Conservation (phyloP, 164 flowering plant genomes). For the Magnolia sinica region DNA sequence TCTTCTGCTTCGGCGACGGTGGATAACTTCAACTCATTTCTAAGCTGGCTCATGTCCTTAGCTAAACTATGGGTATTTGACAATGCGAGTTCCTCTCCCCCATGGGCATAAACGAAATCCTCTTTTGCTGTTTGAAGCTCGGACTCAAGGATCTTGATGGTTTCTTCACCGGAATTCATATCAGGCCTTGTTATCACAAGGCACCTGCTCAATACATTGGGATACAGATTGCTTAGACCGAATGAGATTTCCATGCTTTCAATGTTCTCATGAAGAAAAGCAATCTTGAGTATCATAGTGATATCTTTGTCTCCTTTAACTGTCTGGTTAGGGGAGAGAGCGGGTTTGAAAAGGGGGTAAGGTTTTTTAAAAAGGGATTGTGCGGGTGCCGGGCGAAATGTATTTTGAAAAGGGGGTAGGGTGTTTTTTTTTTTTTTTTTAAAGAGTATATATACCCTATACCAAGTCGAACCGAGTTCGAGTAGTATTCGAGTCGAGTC, state of each 20-base stretch:
- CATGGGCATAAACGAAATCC: slow-evolving; percentile 20
- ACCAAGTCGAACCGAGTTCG: too few species aligned
- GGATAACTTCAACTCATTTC: slow-evolving; percentile 52
- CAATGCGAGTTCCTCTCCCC: slow-evolving; percentile 23
- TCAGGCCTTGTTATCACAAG: background rate
- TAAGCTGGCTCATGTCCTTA: slow-evolving; percentile 37
- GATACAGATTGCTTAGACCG: background rate
- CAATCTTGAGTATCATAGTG: slow-evolving; percentile 45
- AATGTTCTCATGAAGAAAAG: slow-evolving; percentile 31
- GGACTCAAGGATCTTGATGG: background rate
- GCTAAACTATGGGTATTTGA: slow-evolving; percentile 19
- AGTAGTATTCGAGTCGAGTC: too few species aligned
- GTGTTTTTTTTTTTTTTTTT: too few species aligned
- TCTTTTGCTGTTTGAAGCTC: slow-evolving; percentile 28
- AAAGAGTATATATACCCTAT: too few species aligned
- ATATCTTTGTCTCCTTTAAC: slow-evolving; percentile 52
- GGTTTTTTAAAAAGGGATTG: too few species aligned
- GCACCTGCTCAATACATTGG: background rate
- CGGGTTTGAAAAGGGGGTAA: too few species aligned
- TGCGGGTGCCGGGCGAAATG: too few species aligned
- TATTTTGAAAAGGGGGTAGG: too few species aligned
- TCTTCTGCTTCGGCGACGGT: slow-evolving; percentile 51
- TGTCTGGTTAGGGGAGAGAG: slow-evolving; percentile 35
- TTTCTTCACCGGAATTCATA: background rate
- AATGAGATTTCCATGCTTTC: slow-evolving; percentile 17